Evolutionary conservation across 257 asterid species (phyloP), one percentile per base, ranked within the genome.

Genomic region (Rehmannia glutinosa): DNA sequence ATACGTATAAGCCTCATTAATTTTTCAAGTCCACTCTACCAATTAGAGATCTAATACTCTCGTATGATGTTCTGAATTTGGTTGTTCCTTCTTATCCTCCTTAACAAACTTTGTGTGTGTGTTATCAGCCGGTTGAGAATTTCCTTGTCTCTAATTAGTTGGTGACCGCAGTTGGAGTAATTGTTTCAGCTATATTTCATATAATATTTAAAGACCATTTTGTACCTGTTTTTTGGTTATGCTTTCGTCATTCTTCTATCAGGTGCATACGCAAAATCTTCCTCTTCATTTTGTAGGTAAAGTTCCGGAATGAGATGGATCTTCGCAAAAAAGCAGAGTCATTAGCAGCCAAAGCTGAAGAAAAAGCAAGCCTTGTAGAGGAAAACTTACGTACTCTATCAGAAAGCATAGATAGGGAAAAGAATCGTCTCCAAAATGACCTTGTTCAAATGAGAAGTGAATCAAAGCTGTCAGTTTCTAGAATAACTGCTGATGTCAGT

Each of bases 361-460:
- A 88, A 74, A 91, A 76, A 83, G 87, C 96, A 64, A 73, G 81
- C 54, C 47, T 77, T 43, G 72, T 79, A 68, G 93, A 94, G 86
- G 93, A 74, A 62, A 88, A 88, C 70, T 80, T 91, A 30, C 76
- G 63, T 36, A 80, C 73, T 61, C 62, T 91, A 42, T 85, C 97
- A 43, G 84, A 84, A 79, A 85, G 86, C 80, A 77, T 77, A 25
- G 84, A 79, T 55, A 84, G 95, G 74, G 97, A 87, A 80, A 94
- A 81, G 67, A 77, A 13, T 28, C 89, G 75, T 72, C 89, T 94
- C 51, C 88, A 81, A 71, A 82, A 79, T 80, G 97, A 94, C 64
- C 96, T 94, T 76, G 85, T 46, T 59, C 88, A 85, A 72, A 77
- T 88, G 81, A 86, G 80, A 83, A 91, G 79, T 77, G 99, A 91